phyloP scores from a whole-genome alignment of 2,329 filamentous ascomycete genomes.

The Microdochium paspali region DNA sequence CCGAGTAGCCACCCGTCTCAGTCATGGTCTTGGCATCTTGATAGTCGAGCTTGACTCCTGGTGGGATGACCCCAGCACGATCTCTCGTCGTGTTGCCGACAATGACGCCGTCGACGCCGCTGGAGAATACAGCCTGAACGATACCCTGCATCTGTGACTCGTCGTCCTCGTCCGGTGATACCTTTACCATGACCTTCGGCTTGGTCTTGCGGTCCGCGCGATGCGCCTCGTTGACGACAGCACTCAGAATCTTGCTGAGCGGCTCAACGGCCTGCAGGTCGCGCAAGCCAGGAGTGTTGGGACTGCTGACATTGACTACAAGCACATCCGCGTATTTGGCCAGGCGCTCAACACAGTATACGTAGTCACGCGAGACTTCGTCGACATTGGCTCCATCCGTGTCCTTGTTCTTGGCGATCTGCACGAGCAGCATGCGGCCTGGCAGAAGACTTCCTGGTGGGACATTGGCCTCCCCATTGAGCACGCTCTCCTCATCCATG shows the following conservation, averaged over 20 bases:
- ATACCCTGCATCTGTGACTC: slow-evolving; percentile 80
- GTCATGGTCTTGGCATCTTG: slow-evolving; percentile 59
- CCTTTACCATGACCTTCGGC: slow-evolving; percentile 92
- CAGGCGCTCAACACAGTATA: slow-evolving; percentile 77
- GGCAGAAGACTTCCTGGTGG: slow-evolving; percentile 71
- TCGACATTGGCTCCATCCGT: slow-evolving; percentile 79
- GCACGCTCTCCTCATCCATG: slow-evolving; percentile 60
- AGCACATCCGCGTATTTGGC: slow-evolving; percentile 87
- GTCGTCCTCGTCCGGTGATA: slow-evolving; percentile 89
- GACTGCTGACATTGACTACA: slow-evolving; percentile 96
- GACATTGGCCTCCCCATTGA: slow-evolving; percentile 68
- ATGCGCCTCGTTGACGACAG: slow-evolving; percentile 72
- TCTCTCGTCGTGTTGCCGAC: slow-evolving; percentile 95
- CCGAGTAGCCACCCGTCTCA: slow-evolving; percentile 83
- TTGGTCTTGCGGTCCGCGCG: slow-evolving; percentile 59
- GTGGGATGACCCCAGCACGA: slow-evolving; percentile 60
- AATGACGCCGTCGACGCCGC: slow-evolving; percentile 89
- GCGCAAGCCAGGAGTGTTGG: slow-evolving; percentile 87
- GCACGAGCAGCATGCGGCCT: slow-evolving; percentile 76
- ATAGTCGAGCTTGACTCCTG: slow-evolving; percentile 52
- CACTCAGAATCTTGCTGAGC: slow-evolving; percentile 67
- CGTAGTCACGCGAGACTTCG: slow-evolving; percentile 72
- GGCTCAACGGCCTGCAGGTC: slow-evolving; percentile 80
- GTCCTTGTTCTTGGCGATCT: slow-evolving; percentile 93
- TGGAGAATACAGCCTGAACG: slow-evolving; percentile 71